Conservation (phyloP, 768 basidiomycete genomes). For the Coprinellus micaceus region DNA sequence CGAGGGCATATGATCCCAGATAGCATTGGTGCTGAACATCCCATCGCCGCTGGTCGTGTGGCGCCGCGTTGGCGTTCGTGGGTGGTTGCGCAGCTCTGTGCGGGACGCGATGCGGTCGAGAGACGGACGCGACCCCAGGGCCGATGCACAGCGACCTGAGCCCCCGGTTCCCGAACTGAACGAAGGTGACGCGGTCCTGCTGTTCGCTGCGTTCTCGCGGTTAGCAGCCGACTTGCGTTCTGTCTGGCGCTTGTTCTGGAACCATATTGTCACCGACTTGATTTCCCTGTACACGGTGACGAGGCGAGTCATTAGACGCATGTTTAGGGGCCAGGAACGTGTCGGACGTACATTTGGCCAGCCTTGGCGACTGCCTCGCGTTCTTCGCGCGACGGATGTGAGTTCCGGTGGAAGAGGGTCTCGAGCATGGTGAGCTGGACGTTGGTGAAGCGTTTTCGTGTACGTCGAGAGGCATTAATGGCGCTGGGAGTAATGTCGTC, state of each 20-base stretch:
- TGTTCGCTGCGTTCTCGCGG: constrained; percentile 25
- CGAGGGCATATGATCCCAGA: constrained; percentile 60
- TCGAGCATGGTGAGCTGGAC: constrained; percentile 70
- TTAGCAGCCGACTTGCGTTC: constrained; percentile 53
- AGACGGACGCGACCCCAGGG: constrained; percentile 36
- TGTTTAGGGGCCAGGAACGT: constrained; percentile 6
- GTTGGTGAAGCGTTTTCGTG: constrained; percentile 67
- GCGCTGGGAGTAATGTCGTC: constrained; percentile 28
- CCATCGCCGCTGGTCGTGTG: constrained; percentile 35
- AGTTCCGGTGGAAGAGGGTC: constrained; percentile 66
- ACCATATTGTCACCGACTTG: constrained; percentile 77
- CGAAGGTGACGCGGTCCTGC: constrained; percentile 29
- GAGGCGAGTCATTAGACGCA: constrained; percentile 8
- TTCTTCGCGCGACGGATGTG: constrained; percentile 73
- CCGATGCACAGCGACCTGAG: constrained; percentile 23
- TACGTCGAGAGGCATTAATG: constrained; percentile 45
- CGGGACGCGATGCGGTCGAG: constrained; percentile 60
- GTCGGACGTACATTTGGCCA: constrained; percentile 56
- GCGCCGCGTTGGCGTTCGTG: constrained; percentile 31
- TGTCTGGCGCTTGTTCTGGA: constrained; percentile 77
- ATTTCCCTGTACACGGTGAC: constrained; percentile 56
- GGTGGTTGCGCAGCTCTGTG: constrained; percentile 39
- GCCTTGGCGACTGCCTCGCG: constrained; percentile 60
- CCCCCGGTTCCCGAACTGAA: constrained; percentile 26
- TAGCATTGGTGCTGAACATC: constrained; percentile 17